phyloP scores from a whole-genome alignment of 169 alveolate genomes.

The Plasmodium relictum region DNA sequence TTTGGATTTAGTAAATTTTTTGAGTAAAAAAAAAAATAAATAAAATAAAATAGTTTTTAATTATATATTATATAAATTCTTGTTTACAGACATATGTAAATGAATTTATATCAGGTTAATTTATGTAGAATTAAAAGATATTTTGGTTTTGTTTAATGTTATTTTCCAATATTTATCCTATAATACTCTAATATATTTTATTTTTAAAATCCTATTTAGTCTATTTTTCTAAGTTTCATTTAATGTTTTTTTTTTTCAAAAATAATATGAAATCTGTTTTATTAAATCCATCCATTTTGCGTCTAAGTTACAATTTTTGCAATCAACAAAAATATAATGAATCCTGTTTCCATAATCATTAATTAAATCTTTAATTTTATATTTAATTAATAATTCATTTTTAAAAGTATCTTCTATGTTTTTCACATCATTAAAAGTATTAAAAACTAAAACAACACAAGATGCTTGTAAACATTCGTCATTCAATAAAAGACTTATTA shows the following conservation, averaged over 20 bases:
- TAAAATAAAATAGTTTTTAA: no score
- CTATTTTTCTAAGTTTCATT: background rate
- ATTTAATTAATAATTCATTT: constrained; percentile 43
- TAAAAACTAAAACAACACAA: constrained; percentile 67
- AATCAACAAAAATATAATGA: constrained; percentile 71
- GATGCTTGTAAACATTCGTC: constrained; percentile 75
- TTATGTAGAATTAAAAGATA: no score
- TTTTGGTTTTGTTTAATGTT: no score
- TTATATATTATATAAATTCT: no score
- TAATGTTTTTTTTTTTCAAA: constrained; percentile 19
- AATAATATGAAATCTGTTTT: constrained; percentile 66
- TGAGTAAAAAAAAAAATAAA: no score
- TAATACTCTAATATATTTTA: background rate
- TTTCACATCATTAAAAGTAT: constrained; percentile 70
- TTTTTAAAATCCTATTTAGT: no score
- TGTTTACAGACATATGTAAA: no score
- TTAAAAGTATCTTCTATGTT: constrained; percentile 39
- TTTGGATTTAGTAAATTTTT: no score
- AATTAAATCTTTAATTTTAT: constrained; percentile 63
- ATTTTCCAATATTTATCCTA: background rate
- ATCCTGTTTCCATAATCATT: constrained; percentile 75
- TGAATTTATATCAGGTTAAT: no score
- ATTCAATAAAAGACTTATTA: constrained; percentile 55
- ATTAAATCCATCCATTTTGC: constrained; percentile 54
- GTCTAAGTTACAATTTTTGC: constrained; percentile 73